Evolutionary conservation across 1,284 basidiomycete genomes (phyloP), one percentile per base, ranked within the genome.

Genomic region (Athelia psychrophila): DNA sequence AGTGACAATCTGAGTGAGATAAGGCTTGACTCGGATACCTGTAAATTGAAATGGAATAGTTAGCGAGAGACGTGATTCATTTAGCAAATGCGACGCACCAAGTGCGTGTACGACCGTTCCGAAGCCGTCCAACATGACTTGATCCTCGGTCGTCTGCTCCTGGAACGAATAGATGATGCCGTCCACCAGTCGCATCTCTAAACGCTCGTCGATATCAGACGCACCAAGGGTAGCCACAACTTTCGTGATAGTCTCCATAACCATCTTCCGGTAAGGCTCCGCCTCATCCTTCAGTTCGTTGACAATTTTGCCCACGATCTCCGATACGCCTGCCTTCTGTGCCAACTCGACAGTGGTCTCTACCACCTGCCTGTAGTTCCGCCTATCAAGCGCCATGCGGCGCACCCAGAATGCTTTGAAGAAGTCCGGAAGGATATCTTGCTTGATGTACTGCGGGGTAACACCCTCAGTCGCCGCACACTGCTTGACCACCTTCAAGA

Each of bases 151-250:
- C 0, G 95, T 98, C 73, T 99, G 97, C 74, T 99, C 96, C 71
- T 99, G 96, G 90, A 99, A 99, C 5, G 97, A 90, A 67, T 96
- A 98, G 72, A 99, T 99, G 70, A 99, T 96, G 46, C 97, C 96
- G 64, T 99, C 97, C 30, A 99, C 91, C 13, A 99, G 83, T 52
- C 92, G 83, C 13, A 96, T 85, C 72, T 99, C 96, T 46, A 99
- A 78, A 48, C 95, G 82, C 70, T 99, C 95, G 65, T 99, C 96
- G 54, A 99, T 92, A 64, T 99, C 97, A 1, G 95, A 93, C 2
- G 96, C 93, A 52, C 97, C 95, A 3, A 97, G 83, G 12, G 88
- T 90, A 6, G 88, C 86, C 27, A 99, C 81, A 35, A 99, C 97
- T 68, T 98, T 97, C 20, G 95, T 97, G 61, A 99, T 98, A 0